A percentile compares a stretch with the other conserved stretches of the same genome.
Conservation (phyloP, 148 eudicot genomes). For the Silene latifolia region DNA sequence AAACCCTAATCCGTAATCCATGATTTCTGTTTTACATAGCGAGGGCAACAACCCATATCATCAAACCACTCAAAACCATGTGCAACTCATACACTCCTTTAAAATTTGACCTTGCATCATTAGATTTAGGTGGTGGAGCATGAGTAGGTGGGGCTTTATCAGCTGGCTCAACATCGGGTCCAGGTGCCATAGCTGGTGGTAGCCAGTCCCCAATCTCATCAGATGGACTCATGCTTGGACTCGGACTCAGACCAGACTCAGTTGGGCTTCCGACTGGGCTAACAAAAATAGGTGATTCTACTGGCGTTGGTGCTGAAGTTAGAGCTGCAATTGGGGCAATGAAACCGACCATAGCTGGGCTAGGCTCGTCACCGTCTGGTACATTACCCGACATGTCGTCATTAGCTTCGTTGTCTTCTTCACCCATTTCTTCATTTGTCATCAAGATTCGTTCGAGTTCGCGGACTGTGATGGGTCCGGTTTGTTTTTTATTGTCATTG, state of each 20-base stretch:
- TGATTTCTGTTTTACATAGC: constrained; percentile 5
- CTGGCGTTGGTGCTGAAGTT: constrained; percentile 4
- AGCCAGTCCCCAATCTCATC: constrained; percentile 27
- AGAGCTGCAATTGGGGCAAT: constrained; percentile 11
- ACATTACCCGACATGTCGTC: constrained; percentile 35
- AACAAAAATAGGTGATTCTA: neutral
- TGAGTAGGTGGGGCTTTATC: constrained; percentile 14
- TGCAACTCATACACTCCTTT: neutral
- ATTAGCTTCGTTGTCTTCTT: constrained; percentile 6
- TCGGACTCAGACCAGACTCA: neutral
- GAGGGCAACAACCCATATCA: constrained; percentile 20
- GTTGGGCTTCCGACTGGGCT: constrained; percentile 15
- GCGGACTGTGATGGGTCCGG: constrained; percentile 12
- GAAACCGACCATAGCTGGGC: constrained; percentile 24
- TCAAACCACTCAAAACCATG: constrained; percentile 23
- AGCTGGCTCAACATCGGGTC: constrained; percentile 15
- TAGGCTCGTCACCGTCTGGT: constrained; percentile 33
- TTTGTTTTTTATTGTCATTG: neutral
- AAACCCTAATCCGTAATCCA: constrained; percentile 11
- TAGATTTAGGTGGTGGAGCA: constrained; percentile 9
- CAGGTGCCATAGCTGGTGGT: constrained; percentile 23
- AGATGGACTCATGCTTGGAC: neutral
- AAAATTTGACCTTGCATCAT: constrained; percentile 1
- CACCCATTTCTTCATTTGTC: constrained; percentile 19
- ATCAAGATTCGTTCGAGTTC: constrained; percentile 18